Evolutionary conservation across 805 yeast genomes (phyloP).

Genomic region (Kodamaea hsintzibuensis): DNA sequence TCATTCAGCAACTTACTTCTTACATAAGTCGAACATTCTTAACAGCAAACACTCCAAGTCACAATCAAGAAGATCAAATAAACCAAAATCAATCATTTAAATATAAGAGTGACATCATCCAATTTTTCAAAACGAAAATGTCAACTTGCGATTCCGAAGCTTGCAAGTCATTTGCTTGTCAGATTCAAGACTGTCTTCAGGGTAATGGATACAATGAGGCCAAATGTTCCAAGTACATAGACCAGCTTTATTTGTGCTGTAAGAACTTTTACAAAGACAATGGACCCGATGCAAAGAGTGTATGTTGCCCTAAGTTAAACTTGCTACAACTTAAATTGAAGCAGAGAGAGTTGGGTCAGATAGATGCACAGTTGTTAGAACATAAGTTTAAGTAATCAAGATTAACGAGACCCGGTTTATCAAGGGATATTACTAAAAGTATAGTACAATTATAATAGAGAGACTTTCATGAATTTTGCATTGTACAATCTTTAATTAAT

Average conservation of each 20-base stretch:
- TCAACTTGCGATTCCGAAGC: slow-evolving; percentile 20
- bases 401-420: not conserved
- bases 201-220: slow-evolving; percentile 66
- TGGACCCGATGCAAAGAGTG: slow-evolving; percentile 60
- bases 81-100: not conserved
- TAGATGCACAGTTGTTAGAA: slow-evolving; percentile 55
- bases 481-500: no score
- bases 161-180: slow-evolving; percentile 81
- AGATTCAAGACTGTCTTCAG: slow-evolving; percentile 76
- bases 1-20: no score
- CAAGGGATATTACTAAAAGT: not conserved
- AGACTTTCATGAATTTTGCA: no score
- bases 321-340: slow-evolving; percentile 62
- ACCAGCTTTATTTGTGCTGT: slow-evolving; percentile 75
- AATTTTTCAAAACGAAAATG: not conserved
- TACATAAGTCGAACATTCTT: no score
- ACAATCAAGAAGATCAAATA: no score
- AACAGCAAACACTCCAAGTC: no score
- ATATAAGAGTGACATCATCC: not conserved
- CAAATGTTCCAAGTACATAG: slow-evolving; percentile 69
- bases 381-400: slow-evolving; percentile 7
- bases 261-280: slow-evolving; percentile 57
- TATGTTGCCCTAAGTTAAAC: slow-evolving; percentile 77
- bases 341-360: slow-evolving; percentile 56
- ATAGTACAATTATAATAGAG: no score